Evolutionary conservation across 768 basidiomycete genomes (phyloP), one percentile per base, ranked within the genome.

Genomic region (Mycena galopus): DNA sequence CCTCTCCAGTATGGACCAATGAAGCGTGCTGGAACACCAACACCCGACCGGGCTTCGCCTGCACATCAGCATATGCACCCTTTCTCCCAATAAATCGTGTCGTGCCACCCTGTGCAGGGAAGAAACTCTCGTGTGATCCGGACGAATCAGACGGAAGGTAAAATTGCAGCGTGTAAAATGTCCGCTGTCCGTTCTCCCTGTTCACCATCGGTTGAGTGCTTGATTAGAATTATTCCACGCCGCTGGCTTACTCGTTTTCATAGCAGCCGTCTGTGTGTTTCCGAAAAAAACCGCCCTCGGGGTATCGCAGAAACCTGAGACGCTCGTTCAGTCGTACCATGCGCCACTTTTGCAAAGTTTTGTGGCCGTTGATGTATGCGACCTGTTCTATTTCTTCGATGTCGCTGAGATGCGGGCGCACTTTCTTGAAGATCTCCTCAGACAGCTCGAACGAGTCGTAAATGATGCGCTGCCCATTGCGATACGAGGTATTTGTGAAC

Each of bases 281-380:
- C 0, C 61, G 63, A 55, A 75, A 75, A 39, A 65, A 75, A 0
- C 67, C 67, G 32, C 74, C 74, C 27, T 33, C 35, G 0, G 70
- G 57, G 32, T 75, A 75, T 55, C 70, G 61, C 33, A 75, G 50
- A 42, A 75, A 75, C 27, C 74, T 27, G 23, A 75, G 63, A 10
- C 74, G 61, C 56, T 75, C 74, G 58, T 75, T 75, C 50, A 75
- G 17, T 17, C 67, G 61, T n/a, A 72, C 71, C 70, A 75, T 65
- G n/a, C 65, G 53, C 74, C 74, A 75, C 23, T 73, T 75, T 39
- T 75, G 71, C 27, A 39, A 14, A 55, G 27, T 37, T 19, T 32
- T 32, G 30, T 33, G 21, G 39, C 65, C 67, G 4, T 30, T 25
- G 14, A 62, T 21, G 17, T 32, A 62, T 4, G 29, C 14, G 1